A percentile compares a stretch with the other conserved stretches of the same genome.
phyloP scores from a whole-genome alignment of 2,329 filamentous ascomycete genomes.

The Pyricularia pennisetigena region DNA sequence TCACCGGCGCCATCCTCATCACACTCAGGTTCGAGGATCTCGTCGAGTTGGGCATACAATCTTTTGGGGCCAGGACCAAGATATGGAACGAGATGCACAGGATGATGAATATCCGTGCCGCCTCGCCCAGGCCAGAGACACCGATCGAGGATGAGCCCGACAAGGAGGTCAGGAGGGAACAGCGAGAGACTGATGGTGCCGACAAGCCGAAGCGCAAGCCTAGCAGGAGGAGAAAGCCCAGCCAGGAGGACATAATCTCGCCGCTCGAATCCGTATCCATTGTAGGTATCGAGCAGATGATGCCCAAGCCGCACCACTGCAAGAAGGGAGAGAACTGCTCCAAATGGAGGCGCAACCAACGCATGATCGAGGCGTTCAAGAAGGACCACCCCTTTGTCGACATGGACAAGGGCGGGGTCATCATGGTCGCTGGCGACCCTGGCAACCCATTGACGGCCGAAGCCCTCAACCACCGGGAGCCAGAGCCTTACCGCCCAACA shows the following conservation, averaged over 20 bases:
- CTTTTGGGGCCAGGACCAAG: constrained; percentile 71
- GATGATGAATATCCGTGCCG: constrained; percentile 46
- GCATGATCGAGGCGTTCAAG: constrained; percentile 63
- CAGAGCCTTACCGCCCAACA: constrained; percentile 49
- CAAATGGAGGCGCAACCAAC: constrained; percentile 74
- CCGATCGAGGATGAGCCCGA: constrained; percentile 52
- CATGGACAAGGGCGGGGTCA: constrained; percentile 50
- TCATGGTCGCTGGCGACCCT: constrained; percentile 70
- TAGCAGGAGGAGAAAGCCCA: constrained; percentile 26
- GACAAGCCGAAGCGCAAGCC: constrained; percentile 27
- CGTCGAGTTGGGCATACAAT: constrained; percentile 69
- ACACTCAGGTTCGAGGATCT: constrained; percentile 88
- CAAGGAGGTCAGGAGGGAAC: constrained; percentile 36
- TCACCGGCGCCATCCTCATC: constrained; percentile 76
- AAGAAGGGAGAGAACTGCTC: constrained; percentile 78
- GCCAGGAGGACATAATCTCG: constrained; percentile 56
- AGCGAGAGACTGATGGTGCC: constrained; percentile 13
- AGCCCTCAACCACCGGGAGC: constrained; percentile 34
- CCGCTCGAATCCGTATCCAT: constrained; percentile 82
- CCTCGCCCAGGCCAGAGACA: constrained; percentile 43
- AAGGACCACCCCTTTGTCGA: constrained; percentile 63
- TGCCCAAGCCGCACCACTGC: constrained; percentile 77
- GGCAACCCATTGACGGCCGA: constrained; percentile 62
- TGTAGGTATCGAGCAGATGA: constrained; percentile 80
- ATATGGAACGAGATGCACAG: constrained; percentile 72